A percentile compares a stretch with the other conserved stretches of the same genome.
phyloP scores from a whole-genome alignment of 2,329 filamentous ascomycete species.

The Pyrenochaeta sp. region DNA sequence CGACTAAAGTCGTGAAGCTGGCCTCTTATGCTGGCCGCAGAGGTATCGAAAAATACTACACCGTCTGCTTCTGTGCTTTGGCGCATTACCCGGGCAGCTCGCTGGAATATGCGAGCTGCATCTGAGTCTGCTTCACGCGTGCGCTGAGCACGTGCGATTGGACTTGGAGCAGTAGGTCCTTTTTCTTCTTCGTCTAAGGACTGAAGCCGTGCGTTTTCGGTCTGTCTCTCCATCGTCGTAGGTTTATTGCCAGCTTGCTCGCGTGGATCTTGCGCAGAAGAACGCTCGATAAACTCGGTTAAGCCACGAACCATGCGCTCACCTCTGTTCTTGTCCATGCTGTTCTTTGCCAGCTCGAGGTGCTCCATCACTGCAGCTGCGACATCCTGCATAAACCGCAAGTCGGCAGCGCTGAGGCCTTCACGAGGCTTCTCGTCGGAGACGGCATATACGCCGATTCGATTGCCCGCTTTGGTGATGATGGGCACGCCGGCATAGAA shows the following conservation, averaged over 20 bases:
- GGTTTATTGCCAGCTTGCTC: slow-evolving; percentile 20
- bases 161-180: slow-evolving; percentile 5
- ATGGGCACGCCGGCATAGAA: slow-evolving; percentile 47
- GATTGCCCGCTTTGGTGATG: slow-evolving; percentile 35
- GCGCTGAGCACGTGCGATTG: slow-evolving; percentile 25
- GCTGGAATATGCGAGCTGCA: slow-evolving; percentile 41
- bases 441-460: slow-evolving; percentile 43
- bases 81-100: slow-evolving; percentile 47
- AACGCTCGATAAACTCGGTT: slow-evolving; percentile 45
- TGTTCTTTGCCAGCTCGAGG: slow-evolving; percentile 38
- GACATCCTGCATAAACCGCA: slow-evolving; percentile 43
- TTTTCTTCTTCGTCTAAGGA: slow-evolving; percentile 32
- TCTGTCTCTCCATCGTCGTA: slow-evolving; percentile 43
- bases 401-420: slow-evolving; percentile 29
- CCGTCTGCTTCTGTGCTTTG: slow-evolving; percentile 44
- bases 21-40: slow-evolving; percentile 37
- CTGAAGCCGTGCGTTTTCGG: slow-evolving; percentile 43
- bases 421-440: slow-evolving; percentile 41
- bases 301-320: slow-evolving; percentile 46
- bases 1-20: slow-evolving; percentile 31
- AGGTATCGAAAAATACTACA: slow-evolving; percentile 48
- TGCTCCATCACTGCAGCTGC: slow-evolving; percentile 44
- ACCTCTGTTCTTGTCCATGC: slow-evolving; percentile 34
- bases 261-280: slow-evolving; percentile 31
- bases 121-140: slow-evolving; percentile 34